Base-by-base conservation (phyloP, 2,329 filamentous ascomycete genomes). In the Chrysosporium keratinophilum region DNA sequence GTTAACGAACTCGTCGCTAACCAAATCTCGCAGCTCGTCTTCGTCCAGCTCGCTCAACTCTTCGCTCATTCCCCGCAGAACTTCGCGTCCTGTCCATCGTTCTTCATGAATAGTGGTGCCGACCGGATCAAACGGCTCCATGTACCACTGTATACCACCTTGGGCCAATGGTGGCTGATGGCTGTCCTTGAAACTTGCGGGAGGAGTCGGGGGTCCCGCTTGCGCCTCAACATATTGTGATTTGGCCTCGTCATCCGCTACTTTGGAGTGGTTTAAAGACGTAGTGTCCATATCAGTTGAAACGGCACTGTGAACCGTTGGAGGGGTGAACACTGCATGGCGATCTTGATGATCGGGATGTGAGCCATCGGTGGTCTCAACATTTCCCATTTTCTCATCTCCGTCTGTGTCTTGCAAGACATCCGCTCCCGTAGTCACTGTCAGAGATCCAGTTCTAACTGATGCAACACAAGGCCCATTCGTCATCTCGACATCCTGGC, bases 31-130 rank as follows among this genome's bases (percentile, higher is more conserved):
- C 55, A 95, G 75, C 70, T 91, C 88, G 50, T 94, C 89, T 59
- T 96, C 90, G 62, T 95, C 90, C 66, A 96, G 82, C 65, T 96
- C 91, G 54, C 87, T 94, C 19, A 96, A 76, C 61, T 91, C 87
- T 68, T 95, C 90, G 62, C 87, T 94, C 69, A 91, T 82, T 12
- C 77, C 80, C 31, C 81, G 76, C 60, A 81, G 73, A n/a, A 85
- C 81, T 53, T 90, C 85, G 34, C 83, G 78, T 1, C 84, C 87
- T 0, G 80, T 82, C 76, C 83, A 88, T 50, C 82, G 78, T 69
- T 91, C 86, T 59, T 85, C 84, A 53, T 87, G 76, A 9, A 91
- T 80, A 0, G 85, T 91, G 0, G 88, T 95, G 54, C 89, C 91
- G 51, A 81, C 64, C 52, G 87, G 85, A 50, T 93, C 81, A 65